These are phyloP conservation scores for Heritiera fomes DNA, from an alignment of 345 rosid genomes.

Conservation along the genomic window DNA sequence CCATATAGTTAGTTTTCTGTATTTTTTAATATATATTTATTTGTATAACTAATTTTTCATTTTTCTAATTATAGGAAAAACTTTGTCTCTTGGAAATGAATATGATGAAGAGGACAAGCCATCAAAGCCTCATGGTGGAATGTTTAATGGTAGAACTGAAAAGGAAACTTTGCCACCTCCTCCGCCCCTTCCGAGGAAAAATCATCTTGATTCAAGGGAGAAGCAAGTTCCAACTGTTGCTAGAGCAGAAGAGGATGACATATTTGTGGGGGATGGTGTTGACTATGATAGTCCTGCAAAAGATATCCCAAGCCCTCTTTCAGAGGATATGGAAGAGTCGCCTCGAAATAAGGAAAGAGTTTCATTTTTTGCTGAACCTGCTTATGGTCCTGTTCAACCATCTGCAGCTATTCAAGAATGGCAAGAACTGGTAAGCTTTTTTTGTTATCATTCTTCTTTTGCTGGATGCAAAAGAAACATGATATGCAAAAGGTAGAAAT, in stretches of 20 bases:
- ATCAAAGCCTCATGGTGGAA: conserved; percentile 44
- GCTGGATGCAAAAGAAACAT: neutral
- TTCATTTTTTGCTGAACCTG: conserved; percentile 69
- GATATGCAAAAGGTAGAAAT: neutral
- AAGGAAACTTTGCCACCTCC: conserved; percentile 64
- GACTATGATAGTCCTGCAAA: conserved; percentile 79
- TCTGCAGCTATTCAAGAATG: conserved; percentile 71
- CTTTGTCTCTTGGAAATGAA: conserved; percentile 46
- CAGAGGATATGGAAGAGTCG: conserved; percentile 99
- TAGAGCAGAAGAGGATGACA: conserved; percentile 79
- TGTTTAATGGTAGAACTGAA: conserved; percentile 41
- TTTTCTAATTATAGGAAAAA: conserved; percentile 48
- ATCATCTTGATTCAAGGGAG: conserved; percentile 48
- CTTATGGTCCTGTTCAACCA: conserved; percentile 82
- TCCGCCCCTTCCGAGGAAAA: conserved; percentile 60
- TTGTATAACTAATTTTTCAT: neutral
- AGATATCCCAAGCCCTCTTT: conserved; percentile 83
- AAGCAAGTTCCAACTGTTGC: conserved; percentile 58
- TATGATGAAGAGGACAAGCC: conserved; percentile 59
- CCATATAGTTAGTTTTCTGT: neutral
- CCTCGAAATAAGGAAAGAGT: conserved; percentile 83
- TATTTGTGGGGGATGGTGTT: conserved; percentile 83
- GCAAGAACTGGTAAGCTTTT: conserved; percentile 68
- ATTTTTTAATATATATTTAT: neutral
- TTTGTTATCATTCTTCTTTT: neutral